These are phyloP conservation scores for Teratosphaeria pseudoeucalypti DNA, from an alignment of 2,329 filamentous ascomycete genomes.

Conservation along the genomic window DNA sequence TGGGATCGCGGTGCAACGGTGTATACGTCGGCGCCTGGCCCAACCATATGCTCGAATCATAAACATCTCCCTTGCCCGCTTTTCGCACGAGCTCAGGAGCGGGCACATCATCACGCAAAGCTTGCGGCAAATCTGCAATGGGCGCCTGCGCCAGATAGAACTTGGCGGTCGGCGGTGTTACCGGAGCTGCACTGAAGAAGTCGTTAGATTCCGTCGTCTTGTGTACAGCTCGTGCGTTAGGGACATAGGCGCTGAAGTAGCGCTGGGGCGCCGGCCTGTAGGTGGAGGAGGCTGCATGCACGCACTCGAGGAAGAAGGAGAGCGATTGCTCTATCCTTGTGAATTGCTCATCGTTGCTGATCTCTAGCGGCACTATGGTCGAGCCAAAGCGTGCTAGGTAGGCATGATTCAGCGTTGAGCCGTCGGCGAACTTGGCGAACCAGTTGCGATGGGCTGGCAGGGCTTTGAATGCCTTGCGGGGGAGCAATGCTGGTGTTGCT, in stretches of 20 bases:
- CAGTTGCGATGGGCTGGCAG: slow-evolving; percentile 49
- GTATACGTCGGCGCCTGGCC: slow-evolving; percentile 80
- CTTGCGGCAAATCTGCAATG: slow-evolving; percentile 55
- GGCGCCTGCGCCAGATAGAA: slow-evolving; percentile 82
- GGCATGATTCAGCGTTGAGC: slow-evolving; percentile 21
- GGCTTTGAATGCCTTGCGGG: slow-evolving; percentile 30
- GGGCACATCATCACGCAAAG: slow-evolving; percentile 56
- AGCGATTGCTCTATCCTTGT: slow-evolving; percentile 52
- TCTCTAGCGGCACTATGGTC: slow-evolving; percentile 49
- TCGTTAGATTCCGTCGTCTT: slow-evolving; percentile 15
- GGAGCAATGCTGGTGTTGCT: slow-evolving; percentile 44
- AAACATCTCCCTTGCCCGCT: slow-evolving; percentile 71
- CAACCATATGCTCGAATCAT: slow-evolving; percentile 78
- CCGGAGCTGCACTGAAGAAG: slow-evolving; percentile 22
- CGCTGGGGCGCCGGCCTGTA: slow-evolving; percentile 9
- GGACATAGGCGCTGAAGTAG: slow-evolving; percentile 21
- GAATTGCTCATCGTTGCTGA: slow-evolving; percentile 41
- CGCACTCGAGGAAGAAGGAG: slow-evolving; percentile 51
- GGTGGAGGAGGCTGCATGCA: slow-evolving; percentile 14
- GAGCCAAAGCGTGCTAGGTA: slow-evolving; percentile 39
- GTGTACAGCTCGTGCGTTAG: slow-evolving; percentile 14
- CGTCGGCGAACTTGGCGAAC: slow-evolving; percentile 38
- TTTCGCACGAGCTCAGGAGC: slow-evolving; percentile 52
- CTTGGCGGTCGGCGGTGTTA: slow-evolving; percentile 18
- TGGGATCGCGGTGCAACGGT: slow-evolving; percentile 83